Evolutionary conservation across 306 rosid genomes (phyloP).

Genomic region (Senna siamea): DNA sequence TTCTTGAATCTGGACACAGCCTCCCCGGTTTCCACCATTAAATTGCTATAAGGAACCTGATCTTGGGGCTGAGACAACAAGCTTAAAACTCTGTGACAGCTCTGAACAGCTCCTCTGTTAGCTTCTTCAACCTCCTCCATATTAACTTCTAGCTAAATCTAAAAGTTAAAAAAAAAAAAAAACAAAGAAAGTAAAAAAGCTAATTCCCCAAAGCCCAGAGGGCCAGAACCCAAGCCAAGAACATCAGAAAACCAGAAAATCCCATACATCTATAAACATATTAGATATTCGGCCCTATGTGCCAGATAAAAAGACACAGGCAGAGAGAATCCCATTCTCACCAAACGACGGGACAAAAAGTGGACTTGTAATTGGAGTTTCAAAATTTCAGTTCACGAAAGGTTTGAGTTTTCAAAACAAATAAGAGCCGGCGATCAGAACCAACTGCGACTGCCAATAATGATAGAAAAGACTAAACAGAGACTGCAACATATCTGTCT

Average conservation of each 20-base stretch:
- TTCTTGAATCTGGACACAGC: conserved; percentile 85
- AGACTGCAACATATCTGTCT: conserved; percentile 34
- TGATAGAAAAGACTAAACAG: not conserved
- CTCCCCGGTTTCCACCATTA: conserved; percentile 79
- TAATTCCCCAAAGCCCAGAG: conserved; percentile 32
- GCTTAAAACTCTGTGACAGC: conserved; percentile 76
- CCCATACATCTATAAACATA: conserved; percentile 35
- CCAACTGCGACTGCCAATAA: conserved; percentile 36
- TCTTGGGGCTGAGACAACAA: conserved; percentile 72
- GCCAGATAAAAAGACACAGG: conserved; percentile 45
- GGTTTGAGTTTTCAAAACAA: conserved; percentile 29
- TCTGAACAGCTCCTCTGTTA: conserved; percentile 77
- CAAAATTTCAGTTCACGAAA: conserved; percentile 34
- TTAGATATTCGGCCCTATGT: conserved; percentile 47
- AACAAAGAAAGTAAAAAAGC: conserved; percentile 4
- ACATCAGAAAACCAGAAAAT: conserved; percentile 39
- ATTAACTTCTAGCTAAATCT: conserved; percentile 33
- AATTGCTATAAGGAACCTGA: conserved; percentile 61
- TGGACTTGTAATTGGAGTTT: conserved; percentile 34
- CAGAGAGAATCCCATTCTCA: conserved; percentile 51
- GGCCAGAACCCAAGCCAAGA: conserved; percentile 36
- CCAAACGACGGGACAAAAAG: conserved; percentile 44
- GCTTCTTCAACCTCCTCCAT: conserved; percentile 93
- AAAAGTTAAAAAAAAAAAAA: not conserved
- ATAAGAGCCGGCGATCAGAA: conserved; percentile 43